Conservation (phyloP, 2,329 filamentous ascomycete genomes). For the Tolypocladium endophyticum region DNA sequence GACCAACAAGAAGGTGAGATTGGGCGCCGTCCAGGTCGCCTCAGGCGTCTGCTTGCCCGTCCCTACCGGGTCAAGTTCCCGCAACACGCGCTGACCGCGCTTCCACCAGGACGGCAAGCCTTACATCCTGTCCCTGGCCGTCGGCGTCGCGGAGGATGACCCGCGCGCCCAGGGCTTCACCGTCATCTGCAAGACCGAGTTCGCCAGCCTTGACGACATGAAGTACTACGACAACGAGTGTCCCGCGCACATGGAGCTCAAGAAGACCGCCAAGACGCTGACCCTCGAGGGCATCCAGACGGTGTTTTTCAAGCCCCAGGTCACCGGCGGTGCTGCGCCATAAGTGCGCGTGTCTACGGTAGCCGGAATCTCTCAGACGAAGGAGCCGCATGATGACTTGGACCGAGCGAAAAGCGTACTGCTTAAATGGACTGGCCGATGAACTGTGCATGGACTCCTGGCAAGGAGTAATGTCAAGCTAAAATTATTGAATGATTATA, state of each 20-base stretch:
- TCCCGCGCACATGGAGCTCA: constrained; percentile 30
- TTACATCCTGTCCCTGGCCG: constrained; percentile 52
- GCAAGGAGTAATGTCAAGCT: neutral
- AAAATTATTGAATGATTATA: too few relatives aligned
- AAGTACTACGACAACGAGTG: constrained; percentile 54
- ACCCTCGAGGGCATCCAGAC: constrained; percentile 26
- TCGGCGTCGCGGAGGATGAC: constrained; percentile 43
- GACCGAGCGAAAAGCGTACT: too few relatives aligned
- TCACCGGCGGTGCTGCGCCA: constrained; percentile 6
- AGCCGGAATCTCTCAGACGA: neutral
- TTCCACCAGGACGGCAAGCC: constrained; percentile 52
- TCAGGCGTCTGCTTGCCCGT: neutral
- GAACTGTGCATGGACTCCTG: neutral
- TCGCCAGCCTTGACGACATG: constrained; percentile 56
- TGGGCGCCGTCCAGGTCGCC: constrained; percentile 13
- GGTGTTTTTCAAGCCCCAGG: constrained; percentile 27
- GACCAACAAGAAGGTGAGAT: constrained; percentile 30
- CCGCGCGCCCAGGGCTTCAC: constrained; percentile 56
- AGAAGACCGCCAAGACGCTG: constrained; percentile 21
- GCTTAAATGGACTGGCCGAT: too few relatives aligned
- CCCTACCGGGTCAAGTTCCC: neutral
- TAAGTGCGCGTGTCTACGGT: neutral
- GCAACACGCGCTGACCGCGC: neutral
- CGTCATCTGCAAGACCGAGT: constrained; percentile 51
- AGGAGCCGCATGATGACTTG: too few relatives aligned